A percentile compares a stretch with the other conserved stretches of the same genome.
phyloP scores from a whole-genome alignment of 1,284 basidiomycete genomes.

The Cryptococcus sp. region DNA sequence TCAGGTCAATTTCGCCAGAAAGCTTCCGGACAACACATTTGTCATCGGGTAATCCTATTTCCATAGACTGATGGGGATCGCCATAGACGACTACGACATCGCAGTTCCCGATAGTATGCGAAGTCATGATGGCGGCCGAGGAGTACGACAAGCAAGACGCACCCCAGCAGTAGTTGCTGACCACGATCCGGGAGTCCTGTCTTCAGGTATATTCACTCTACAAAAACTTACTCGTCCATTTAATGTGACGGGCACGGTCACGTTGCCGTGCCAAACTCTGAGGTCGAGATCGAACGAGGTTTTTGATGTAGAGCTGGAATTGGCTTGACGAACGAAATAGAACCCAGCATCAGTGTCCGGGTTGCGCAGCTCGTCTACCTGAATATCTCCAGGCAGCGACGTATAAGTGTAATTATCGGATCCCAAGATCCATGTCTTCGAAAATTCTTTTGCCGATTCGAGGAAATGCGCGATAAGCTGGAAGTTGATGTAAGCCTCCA shows the following conservation, averaged over 20 bases:
- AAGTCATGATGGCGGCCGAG: constrained; percentile 61
- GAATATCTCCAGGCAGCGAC: background rate
- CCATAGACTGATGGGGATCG: constrained; percentile 58
- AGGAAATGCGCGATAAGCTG: constrained; percentile 3
- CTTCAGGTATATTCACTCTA: background rate
- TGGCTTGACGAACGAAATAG: constrained; percentile 61
- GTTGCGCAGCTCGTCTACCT: constrained; percentile 61
- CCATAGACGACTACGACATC: constrained; percentile 69
- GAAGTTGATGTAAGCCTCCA: background rate
- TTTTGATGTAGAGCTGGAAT: constrained; percentile 27
- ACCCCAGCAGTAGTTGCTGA: constrained; percentile 65
- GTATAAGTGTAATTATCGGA: background rate
- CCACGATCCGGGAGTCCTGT: constrained; percentile 52
- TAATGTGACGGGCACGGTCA: constrained; percentile 53
- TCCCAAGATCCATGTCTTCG: constrained; percentile 3
- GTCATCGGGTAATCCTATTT: constrained; percentile 46
- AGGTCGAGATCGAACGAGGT: constrained; percentile 57
- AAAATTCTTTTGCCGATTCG: background rate
- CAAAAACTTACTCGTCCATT: constrained; percentile 1
- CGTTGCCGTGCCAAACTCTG: constrained; percentile 52
- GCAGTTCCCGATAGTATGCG: constrained; percentile 61
- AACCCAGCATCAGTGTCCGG: constrained; percentile 63
- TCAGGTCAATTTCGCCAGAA: background rate
- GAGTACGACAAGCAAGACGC: constrained; percentile 50
- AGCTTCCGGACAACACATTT: background rate